Conservation (phyloP, 2,329 filamentous ascomycete species). For the Pseudopyrenochaeta lycopersici region DNA sequence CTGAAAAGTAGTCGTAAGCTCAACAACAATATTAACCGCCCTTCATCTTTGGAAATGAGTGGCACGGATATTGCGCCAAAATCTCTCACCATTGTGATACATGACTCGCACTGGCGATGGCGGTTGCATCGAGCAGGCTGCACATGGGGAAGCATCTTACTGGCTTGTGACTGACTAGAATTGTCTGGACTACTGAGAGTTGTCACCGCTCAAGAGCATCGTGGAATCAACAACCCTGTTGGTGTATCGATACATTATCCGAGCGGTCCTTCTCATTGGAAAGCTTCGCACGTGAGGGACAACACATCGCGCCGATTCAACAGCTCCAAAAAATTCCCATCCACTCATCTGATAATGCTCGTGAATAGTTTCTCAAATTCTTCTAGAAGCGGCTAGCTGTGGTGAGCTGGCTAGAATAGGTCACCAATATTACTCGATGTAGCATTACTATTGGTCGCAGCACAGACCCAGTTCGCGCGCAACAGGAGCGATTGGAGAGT, state of each 20-base stretch:
- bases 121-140: background rate
- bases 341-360: conserved; percentile 21
- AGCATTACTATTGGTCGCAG: conserved; percentile 31
- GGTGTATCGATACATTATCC: background rate
- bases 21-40: too few relatives aligned
- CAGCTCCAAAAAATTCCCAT: conserved; percentile 15
- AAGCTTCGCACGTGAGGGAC: conserved; percentile 14
- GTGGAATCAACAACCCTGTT: background rate
- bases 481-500: conserved; percentile 27
- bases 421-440: conserved; percentile 12
- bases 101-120: too few relatives aligned
- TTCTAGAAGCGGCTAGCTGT: conserved; percentile 24
- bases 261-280: background rate
- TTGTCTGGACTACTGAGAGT: background rate
- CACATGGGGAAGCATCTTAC: background rate
- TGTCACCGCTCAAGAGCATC: background rate
- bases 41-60: too few relatives aligned
- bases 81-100: too few relatives aligned
- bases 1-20: too few relatives aligned
- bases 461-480: conserved; percentile 34
- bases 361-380: conserved; percentile 11
- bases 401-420: conserved; percentile 26
- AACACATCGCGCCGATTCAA: conserved; percentile 24
- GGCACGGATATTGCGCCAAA: too few relatives aligned
- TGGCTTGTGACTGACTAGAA: background rate